These are phyloP conservation scores for Achaetomium macrosporum DNA, from an alignment of 2,329 filamentous ascomycete genomes.

Conservation along the genomic window DNA sequence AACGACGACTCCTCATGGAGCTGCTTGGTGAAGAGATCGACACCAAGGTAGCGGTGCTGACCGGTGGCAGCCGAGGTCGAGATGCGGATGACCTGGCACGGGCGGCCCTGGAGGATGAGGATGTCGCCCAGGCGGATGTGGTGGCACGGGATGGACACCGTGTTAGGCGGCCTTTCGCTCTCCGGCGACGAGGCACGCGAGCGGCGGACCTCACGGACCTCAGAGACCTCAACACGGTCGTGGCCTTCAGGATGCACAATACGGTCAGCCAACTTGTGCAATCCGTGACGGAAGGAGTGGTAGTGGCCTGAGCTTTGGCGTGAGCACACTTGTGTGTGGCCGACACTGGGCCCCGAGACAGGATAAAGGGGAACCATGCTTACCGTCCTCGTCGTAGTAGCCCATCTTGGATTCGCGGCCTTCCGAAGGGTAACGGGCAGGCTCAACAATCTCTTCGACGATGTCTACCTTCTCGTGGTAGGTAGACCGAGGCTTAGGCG, in stretches of 20 bases:
- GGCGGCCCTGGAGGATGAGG: slow-evolving; percentile 96
- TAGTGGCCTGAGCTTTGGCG: slow-evolving; percentile 43
- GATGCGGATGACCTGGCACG: slow-evolving; percentile 99
- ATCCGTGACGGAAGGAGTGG: slow-evolving; percentile 51
- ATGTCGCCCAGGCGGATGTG: slow-evolving; percentile 99
- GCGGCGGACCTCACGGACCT: slow-evolving; percentile 41
- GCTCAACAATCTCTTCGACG: slow-evolving; percentile 61
- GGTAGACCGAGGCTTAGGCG: slow-evolving; percentile 34
- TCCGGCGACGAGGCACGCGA: slow-evolving; percentile 31
- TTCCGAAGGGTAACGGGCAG: slow-evolving; percentile 32
- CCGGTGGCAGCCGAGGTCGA: slow-evolving; percentile 95
- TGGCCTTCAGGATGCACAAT: slow-evolving; percentile 44
- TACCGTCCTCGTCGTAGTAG: slow-evolving; percentile 60
- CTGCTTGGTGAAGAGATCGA: slow-evolving; percentile 99
- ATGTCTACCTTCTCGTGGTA: slow-evolving; percentile 54
- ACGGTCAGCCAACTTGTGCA: slow-evolving; percentile 54
- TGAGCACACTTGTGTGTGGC: slow-evolving; percentile 19
- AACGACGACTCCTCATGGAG: slow-evolving; percentile 98
- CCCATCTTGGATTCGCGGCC: slow-evolving; percentile 52
- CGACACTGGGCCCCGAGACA: slow-evolving; percentile 9
- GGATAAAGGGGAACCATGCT: slow-evolving; percentile 26
- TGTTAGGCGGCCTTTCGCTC: slow-evolving; percentile 53
- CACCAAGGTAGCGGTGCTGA: slow-evolving; percentile 99
- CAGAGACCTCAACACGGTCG: slow-evolving; percentile 44
- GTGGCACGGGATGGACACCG: slow-evolving; percentile 97